Percentiles rank a stretch among this genome's conserved stretches.
phyloP scores from a whole-genome alignment of 208 protist genomes.

The Wallacemonas sp. region DNA sequence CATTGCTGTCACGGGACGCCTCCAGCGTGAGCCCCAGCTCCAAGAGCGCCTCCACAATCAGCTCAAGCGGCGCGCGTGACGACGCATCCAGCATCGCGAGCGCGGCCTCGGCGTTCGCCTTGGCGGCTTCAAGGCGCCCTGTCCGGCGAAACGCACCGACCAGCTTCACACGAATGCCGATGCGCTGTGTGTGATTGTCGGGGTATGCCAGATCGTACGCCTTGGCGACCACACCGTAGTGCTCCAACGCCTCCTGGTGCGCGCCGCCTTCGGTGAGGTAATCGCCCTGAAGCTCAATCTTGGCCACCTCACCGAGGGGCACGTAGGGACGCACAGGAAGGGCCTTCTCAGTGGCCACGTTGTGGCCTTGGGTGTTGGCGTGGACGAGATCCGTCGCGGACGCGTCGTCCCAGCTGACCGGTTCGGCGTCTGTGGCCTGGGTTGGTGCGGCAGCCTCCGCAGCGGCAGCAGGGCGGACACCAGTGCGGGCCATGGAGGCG shows the following conservation, averaged over 20 bases:
- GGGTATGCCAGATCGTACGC: constrained; percentile 85
- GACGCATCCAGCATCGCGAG: constrained; percentile 69
- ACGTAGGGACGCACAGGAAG: constrained; percentile 51
- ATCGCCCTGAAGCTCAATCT: constrained; percentile 86
- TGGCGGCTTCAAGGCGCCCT: constrained; percentile 62
- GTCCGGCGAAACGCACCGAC: constrained; percentile 79
- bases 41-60: constrained; percentile 82
- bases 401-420: constrained; percentile 64
- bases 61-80: constrained; percentile 58
- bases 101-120: constrained; percentile 54
- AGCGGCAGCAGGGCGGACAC: background rate
- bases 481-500: constrained; percentile 21
- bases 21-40: constrained; percentile 80
- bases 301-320: constrained; percentile 79
- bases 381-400: constrained; percentile 66
- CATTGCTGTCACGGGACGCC: constrained; percentile 37
- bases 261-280: constrained; percentile 83
- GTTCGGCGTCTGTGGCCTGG: constrained; percentile 19
- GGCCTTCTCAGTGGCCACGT: background rate
- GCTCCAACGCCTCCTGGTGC: constrained; percentile 86
- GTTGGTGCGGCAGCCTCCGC: background rate
- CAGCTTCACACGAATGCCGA: constrained; percentile 80
- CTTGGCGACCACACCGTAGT: constrained; percentile 89
- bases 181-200: constrained; percentile 64
- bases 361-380: constrained; percentile 24